These are phyloP conservation scores for Plasmodium vinckei DNA, from an alignment of 169 alveolate species.

Conservation along the genomic window DNA sequence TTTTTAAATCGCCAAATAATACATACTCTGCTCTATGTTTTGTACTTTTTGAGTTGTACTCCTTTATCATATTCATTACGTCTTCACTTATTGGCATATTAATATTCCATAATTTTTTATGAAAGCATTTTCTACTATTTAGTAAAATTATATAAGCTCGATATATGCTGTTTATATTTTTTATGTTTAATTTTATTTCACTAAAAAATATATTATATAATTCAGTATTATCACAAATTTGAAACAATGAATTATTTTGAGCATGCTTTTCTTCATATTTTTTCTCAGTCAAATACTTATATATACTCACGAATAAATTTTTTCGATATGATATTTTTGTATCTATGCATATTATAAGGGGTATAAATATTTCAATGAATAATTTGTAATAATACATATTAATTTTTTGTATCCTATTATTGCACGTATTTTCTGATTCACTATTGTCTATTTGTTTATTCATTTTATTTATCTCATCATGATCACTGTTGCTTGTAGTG, in stretches of 20 bases:
- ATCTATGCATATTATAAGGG: constrained; percentile 63
- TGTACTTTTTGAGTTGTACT: constrained; percentile 54
- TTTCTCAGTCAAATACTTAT: constrained; percentile 21
- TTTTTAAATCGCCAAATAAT: constrained; percentile 64
- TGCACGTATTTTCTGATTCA: constrained; percentile 14
- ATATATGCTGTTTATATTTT: constrained; percentile 44
- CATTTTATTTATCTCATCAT: constrained; percentile 3
- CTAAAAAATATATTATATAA: constrained; percentile 52
- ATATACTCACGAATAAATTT: constrained; percentile 16
- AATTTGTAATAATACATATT: constrained; percentile 53
- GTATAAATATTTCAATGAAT: constrained; percentile 56
- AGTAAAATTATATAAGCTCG: constrained; percentile 67
- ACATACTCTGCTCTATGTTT: constrained; percentile 75
- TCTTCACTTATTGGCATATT: constrained; percentile 50
- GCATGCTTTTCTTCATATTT: neutral
- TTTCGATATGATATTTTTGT: constrained; percentile 36
- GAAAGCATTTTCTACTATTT: constrained; percentile 61
- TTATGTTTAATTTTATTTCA: constrained; percentile 34
- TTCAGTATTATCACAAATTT: constrained; percentile 11
- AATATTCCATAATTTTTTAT: constrained; percentile 28
- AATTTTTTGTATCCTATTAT: constrained; percentile 34
- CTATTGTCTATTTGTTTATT: constrained; percentile 17
- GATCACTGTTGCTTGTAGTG: neutral
- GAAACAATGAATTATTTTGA: neutral
- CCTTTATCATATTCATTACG: constrained; percentile 68